Evolutionary conservation across 202 grass and related monocot genomes (phyloP), one percentile per base, ranked within the genome.

Genomic region (Zizania palustris): DNA sequence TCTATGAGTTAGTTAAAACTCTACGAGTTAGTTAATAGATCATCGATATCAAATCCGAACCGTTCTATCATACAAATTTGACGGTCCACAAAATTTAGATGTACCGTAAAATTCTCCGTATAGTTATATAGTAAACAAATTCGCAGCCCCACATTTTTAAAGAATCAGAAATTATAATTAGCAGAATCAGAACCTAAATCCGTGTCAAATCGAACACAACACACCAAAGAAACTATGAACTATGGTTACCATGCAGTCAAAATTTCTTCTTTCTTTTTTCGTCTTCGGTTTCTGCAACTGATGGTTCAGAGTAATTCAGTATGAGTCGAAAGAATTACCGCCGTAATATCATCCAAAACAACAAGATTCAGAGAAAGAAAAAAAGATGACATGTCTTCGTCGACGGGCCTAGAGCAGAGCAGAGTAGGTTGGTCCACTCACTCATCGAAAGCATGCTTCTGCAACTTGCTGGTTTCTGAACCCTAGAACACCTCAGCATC

Each of bases 391-490:
- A 22, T 11, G 45, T 65, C 74, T 7, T 53, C 16, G 51, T 41
- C 63, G n/a, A 65, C 22, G 15, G 13, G 73, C 14, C 34, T 49
- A 50, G 33, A 7, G 6, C 43, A 63, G 33, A 13, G 28, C 43
- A 63, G 33, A 13, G 28, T 20, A 67, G 21, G 65, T 19, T 67
- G 65, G 65, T 45, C 40, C 65, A 67, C 42, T 45, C 65, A 67
- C 42, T 45, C 45, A 67, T 45, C 41, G 9, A 19, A 74, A 61
- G 21, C 41, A 36, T 75, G 54, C 28, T 59, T 33, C 53, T 45
- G 71, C 12, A 4, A 7, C 7, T 74, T 46, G 14, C 41, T 35
- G 9, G 9, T 38, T 37, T n/a, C 10, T 48, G 58, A 20, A 19
- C 19, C 53, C 37, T 40, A 16, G 4, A 73, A 43, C n/a, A 5